Percentiles rank a stretch among this genome's conserved stretches.
Conservation (phyloP, 305 asterid genomes). For the Ajuga reptans region DNA sequence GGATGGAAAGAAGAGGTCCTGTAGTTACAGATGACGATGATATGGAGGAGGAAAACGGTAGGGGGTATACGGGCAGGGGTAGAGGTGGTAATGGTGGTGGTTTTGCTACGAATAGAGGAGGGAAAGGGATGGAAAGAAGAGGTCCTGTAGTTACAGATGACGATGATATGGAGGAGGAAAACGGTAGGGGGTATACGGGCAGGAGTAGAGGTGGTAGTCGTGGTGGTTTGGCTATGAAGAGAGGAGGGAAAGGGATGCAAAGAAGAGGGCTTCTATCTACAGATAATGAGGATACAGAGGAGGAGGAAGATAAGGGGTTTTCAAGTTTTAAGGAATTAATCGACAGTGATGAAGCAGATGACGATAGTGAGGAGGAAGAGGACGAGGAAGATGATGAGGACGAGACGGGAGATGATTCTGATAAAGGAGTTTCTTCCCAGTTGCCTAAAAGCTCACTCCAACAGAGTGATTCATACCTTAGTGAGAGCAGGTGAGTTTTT, state of each 20-base stretch:
- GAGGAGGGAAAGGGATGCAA: constrained; percentile 28
- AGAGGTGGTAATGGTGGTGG: constrained; percentile 31
- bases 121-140: constrained; percentile 31
- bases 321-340: constrained; percentile 42
- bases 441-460: constrained; percentile 33
- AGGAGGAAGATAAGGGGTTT: constrained; percentile 28
- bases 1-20: constrained; percentile 30
- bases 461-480: constrained; percentile 60
- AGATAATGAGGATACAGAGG: constrained; percentile 33
- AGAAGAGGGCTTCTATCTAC: constrained; percentile 29
- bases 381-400: constrained; percentile 28
- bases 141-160: constrained; percentile 34
- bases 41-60: constrained; percentile 27
- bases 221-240: constrained; percentile 23
- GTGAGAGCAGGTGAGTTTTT: constrained; percentile 67
- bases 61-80: constrained; percentile 29
- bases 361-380: constrained; percentile 31
- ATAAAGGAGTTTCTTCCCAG: constrained; percentile 25
- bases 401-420: constrained; percentile 24
- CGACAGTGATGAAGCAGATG: constrained; percentile 45
- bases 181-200: constrained; percentile 26
- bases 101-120: constrained; percentile 27
- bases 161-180: constrained; percentile 29
- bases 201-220: constrained; percentile 23
- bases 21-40: constrained; percentile 35